Base-by-base conservation (phyloP, 1,139 yeast species). In the Suhomyces bolitotheri region DNA sequence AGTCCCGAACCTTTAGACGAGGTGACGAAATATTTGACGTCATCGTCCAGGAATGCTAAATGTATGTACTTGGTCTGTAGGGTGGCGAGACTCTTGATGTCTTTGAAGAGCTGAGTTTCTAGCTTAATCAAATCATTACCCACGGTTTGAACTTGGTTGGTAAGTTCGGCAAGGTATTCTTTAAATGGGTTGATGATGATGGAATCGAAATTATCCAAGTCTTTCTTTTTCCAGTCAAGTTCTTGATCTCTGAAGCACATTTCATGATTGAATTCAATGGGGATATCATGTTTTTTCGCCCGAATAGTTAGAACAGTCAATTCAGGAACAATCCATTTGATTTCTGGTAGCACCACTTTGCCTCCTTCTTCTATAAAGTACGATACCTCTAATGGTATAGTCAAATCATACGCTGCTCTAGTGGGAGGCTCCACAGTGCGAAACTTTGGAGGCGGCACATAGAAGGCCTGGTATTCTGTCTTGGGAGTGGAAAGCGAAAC, bases 211-310 rank as follows among this genome's bases (percentile, higher is more conserved):
- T 58, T 56, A 13, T 51, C 56, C 14, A 41, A 29, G n/a, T 58
- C 67, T 6, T 53, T 48, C 25, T 46, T 39, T 22, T 52, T 58
- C 15, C 39, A 38, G 8, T 55, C 59, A 6, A 59, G 54, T 16
- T 47, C 52, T 27, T 54, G 53, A 26, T 50, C 54, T 7, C 47
- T 33, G 41, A 60, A 65, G 10, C 70, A 51, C 52, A 67, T 56
- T 27, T 62, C 67, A 43, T 67, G 73, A 42, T 62, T 64, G 34
- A 71, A 54, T 40, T 70, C 75, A 12, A 70, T 43, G 1, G 76
- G 76, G 13, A 70, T 60, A 9, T 58, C 55, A 19, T 49, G 43
- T 29, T 56, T 55, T 8, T 54, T 53, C 2, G 73, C 62, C 27
- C 59, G 49, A 10, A 68, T 43, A 1, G 73, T 63, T 10, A 61